phyloP scores from a whole-genome alignment of 805 yeast species.

The Hermanozyma aechmeae region DNA sequence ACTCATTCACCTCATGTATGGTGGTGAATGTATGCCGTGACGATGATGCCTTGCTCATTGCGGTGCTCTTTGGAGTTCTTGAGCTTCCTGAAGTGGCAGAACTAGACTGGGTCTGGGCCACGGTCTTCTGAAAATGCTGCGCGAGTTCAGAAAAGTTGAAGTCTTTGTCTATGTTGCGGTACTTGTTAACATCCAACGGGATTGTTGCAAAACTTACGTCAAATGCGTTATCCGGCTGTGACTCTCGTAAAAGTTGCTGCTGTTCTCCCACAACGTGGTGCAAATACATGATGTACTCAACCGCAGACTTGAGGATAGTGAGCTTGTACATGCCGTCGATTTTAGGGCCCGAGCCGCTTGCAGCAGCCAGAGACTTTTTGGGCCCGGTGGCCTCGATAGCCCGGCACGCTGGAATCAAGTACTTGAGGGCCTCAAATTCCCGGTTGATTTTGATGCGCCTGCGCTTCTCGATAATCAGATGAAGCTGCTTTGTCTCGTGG shows the following conservation, averaged over 20 bases:
- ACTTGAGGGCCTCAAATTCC: constrained; percentile 74
- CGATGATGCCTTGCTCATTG: too few species aligned
- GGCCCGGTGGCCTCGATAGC: constrained; percentile 23
- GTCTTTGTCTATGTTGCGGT: constrained; percentile 50
- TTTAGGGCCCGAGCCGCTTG: constrained; percentile 18
- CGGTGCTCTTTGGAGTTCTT: too few species aligned
- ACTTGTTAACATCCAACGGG: constrained; percentile 50
- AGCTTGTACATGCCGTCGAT: constrained; percentile 70
- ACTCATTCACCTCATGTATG: too few species aligned
- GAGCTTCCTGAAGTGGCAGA: too few species aligned
- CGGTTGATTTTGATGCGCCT: constrained; percentile 72
- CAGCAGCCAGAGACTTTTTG: constrained; percentile 4
- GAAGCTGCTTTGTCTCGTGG: constrained; percentile 39
- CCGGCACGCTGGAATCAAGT: constrained; percentile 71
- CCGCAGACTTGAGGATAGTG: constrained; percentile 74
- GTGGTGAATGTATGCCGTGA: too few species aligned
- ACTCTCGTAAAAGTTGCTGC: constrained; percentile 28
- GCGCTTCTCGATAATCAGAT: constrained; percentile 72
- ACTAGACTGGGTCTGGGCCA: too few species aligned
- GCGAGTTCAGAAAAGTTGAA: constrained; percentile 40
- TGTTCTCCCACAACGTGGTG: constrained; percentile 50
- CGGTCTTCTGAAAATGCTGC: too few species aligned
- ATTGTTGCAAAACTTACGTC: constrained; percentile 41
- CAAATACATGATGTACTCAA: constrained; percentile 65
- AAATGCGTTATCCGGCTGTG: constrained; percentile 22